phyloP scores from a whole-genome alignment of 1,284 basidiomycete species.

The Inonotus hispidus region DNA sequence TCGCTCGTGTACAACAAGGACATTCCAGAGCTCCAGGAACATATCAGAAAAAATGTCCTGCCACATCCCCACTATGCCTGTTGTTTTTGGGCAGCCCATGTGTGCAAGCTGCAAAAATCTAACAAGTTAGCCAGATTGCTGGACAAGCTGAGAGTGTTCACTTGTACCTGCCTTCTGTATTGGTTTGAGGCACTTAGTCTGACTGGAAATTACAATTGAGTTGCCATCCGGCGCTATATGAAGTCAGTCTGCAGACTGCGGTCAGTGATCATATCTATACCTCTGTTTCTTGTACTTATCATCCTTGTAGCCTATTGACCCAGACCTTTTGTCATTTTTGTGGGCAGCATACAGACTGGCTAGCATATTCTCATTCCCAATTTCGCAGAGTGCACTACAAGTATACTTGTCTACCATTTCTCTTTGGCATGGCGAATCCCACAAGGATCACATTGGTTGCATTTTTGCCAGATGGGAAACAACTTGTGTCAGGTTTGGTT shows the following conservation, averaged over 20 bases:
- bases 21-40: neutral
- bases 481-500: neutral
- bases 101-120: neutral
- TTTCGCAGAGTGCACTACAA: too few species aligned
- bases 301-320: too few species aligned
- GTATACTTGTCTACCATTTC: too few species aligned
- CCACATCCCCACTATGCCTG: neutral
- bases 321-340: too few species aligned
- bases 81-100: neutral
- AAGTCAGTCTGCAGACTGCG: neutral
- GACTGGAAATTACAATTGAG: neutral
- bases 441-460: neutral
- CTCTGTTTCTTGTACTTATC: too few species aligned
- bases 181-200: conserved; percentile 1
- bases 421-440: neutral
- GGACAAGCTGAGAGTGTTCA: neutral
- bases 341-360: too few species aligned
- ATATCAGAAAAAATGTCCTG: neutral
- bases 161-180: neutral
- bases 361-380: too few species aligned
- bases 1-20: too few species aligned
- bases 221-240: neutral
- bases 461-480: neutral
- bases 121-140: neutral
- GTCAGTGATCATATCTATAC: neutral